Evolutionary conservation across 1,284 basidiomycete species (phyloP).

Genomic region (Rhodotorula sp.): DNA sequence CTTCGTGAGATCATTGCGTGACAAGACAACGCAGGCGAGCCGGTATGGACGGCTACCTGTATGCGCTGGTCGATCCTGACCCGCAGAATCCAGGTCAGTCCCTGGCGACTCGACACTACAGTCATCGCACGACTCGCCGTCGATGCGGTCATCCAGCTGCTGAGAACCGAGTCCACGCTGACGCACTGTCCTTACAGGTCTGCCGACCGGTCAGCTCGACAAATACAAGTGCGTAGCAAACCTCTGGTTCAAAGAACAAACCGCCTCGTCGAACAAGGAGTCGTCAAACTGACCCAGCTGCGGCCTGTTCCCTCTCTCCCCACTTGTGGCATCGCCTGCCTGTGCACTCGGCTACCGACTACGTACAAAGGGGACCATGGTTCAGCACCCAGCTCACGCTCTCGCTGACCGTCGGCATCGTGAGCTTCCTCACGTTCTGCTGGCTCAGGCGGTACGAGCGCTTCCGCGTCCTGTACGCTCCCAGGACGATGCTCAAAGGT

Average conservation of each 20-base stretch:
- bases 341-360: too few species aligned
- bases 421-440: constrained; percentile 82
- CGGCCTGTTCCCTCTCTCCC: neutral
- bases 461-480: constrained; percentile 87
- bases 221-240: neutral
- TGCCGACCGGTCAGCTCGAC: neutral
- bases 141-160: neutral
- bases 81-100: neutral
- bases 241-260: too few species aligned
- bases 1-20: too few species aligned
- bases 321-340: neutral
- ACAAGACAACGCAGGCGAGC: too few species aligned
- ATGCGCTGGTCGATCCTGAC: neutral
- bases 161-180: neutral
- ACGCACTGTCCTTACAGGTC: neutral
- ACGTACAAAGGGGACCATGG: constrained; percentile 68
- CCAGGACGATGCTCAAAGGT: constrained; percentile 92
- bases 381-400: constrained; percentile 84
- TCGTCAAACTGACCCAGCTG: neutral
- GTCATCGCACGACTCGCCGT: neutral
- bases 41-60: neutral
- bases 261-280: neutral
- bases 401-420: constrained; percentile 71
- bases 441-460: constrained; percentile 61
- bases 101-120: neutral